Conservation (phyloP, 1,284 basidiomycete genomes). For the Phellinidium pouzarii region DNA sequence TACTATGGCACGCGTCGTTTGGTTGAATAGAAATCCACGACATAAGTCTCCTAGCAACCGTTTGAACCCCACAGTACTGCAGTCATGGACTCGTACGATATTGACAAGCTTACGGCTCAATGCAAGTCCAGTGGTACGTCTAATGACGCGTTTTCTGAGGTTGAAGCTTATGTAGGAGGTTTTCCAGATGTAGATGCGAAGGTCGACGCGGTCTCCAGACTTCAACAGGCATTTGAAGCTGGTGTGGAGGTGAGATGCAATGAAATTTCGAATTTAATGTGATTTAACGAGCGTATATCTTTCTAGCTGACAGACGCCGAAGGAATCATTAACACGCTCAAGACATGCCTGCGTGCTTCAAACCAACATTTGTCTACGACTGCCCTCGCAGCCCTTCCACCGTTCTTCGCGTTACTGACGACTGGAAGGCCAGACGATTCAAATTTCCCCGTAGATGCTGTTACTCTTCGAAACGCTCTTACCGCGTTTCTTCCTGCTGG, state of each 20-base stretch:
- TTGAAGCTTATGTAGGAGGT: slow-evolving; percentile 15
- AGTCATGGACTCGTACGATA: slow-evolving; percentile 38
- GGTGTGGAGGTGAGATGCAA: slow-evolving; percentile 50
- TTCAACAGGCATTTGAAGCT: slow-evolving; percentile 65
- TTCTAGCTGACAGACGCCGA: slow-evolving; percentile 64
- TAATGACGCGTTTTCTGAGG: slow-evolving; percentile 14
- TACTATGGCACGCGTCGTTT: neutral
- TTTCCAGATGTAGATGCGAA: slow-evolving; percentile 66
- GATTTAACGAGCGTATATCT: slow-evolving; percentile 18
- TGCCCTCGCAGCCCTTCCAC: slow-evolving; percentile 56
- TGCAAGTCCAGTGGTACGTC: slow-evolving; percentile 61
- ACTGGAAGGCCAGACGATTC: slow-evolving; percentile 26
- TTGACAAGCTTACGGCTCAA: slow-evolving; percentile 59
- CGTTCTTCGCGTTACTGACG: slow-evolving; percentile 56
- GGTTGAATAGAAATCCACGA: neutral
- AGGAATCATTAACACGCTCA: slow-evolving; percentile 58
- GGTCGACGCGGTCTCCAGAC: slow-evolving; percentile 69
- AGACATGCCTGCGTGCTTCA: slow-evolving; percentile 67
- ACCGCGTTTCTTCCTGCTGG: slow-evolving; percentile 64
- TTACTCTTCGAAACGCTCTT: slow-evolving; percentile 58
- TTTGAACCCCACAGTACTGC: neutral
- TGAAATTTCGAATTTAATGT: neutral
- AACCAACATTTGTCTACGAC: slow-evolving; percentile 80
- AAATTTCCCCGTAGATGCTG: slow-evolving; percentile 36
- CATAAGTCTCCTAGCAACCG: neutral